These are phyloP conservation scores for Alternaria conjuncta DNA, from an alignment of 2,329 filamentous ascomycete species.

Conservation along the genomic window DNA sequence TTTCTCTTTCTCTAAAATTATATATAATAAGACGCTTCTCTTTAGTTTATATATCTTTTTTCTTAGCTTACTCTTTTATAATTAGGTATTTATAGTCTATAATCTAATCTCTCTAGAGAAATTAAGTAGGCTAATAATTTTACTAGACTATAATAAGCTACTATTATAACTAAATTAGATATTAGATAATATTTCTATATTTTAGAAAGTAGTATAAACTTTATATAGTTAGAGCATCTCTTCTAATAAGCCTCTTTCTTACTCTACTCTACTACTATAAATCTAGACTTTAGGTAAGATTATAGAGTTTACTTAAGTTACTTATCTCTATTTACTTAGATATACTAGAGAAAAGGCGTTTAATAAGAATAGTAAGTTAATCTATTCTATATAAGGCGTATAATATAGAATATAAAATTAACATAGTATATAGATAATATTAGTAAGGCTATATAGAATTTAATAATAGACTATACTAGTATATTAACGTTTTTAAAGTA, in stretches of 20 bases:
- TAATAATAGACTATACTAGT: slow-evolving; percentile 34
- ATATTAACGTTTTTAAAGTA: slow-evolving; percentile 2
- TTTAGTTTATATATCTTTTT: slow-evolving; percentile 43
- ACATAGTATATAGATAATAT: slow-evolving; percentile 25
- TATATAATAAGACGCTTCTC: slow-evolving; percentile 41
- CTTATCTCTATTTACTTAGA: slow-evolving; percentile 44
- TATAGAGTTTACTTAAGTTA: slow-evolving; percentile 24
- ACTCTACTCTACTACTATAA: slow-evolving; percentile 29
- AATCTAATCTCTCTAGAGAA: slow-evolving; percentile 43
- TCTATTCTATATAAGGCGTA: not conserved
- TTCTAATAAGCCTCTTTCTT: slow-evolving; percentile 31
- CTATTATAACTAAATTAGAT: slow-evolving; percentile 1
- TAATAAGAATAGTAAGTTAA: slow-evolving; percentile 46
- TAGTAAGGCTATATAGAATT: slow-evolving; percentile 39
- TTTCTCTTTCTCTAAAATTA: slow-evolving; percentile 41
- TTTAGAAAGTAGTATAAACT: slow-evolving; percentile 29
- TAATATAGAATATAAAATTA: slow-evolving; percentile 6
- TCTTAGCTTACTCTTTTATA: slow-evolving; percentile 36
- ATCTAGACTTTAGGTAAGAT: slow-evolving; percentile 42
- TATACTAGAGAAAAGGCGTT: slow-evolving; percentile 48
- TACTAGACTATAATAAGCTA: slow-evolving; percentile 8
- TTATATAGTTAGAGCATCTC: slow-evolving; percentile 32
- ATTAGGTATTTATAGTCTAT: slow-evolving; percentile 39
- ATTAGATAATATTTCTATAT: slow-evolving; percentile 7
- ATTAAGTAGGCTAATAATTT: slow-evolving; percentile 45